Base-by-base conservation (phyloP, 176 grass and related monocot genomes). In the Guadua angustifolia region DNA sequence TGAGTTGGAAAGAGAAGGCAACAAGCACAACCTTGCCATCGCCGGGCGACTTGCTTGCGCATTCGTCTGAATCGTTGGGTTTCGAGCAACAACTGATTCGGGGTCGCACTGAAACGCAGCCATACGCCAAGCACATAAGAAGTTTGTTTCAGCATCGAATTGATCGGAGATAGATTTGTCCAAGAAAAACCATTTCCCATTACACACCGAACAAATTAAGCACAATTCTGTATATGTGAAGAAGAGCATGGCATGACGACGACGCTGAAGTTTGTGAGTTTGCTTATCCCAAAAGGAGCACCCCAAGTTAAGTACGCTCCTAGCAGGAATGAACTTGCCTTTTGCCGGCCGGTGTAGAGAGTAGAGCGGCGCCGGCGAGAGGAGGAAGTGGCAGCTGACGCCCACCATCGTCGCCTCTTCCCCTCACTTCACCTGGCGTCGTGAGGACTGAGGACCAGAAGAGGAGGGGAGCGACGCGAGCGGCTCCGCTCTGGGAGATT, bases 321-420 rank as follows among this genome's bases (percentile, higher is more conserved):
- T n/a, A n/a, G 3, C 7, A 50, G 6, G 17, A 7, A 60, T 29
- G 21, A 12, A 9, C n/a, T 70, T 25, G 65, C 88, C 78, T 85
- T 29, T 55, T 9, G 7, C 18, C 15, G 11, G 2, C 14, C 61
- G 40, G 32, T 18, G 42, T 26, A 72, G 56, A 47, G 78, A n/a
- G 83, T 38, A 21, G 45, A 86, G 17, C 44, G 45, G 21, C 1
- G 73, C 55, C 66, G 80, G 78, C 19, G 78, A 77, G 53, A 81
- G 45, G 83, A 86, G 78, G 65, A 80, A 71, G 56, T 65, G 78
- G 65, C 78, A 71, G 83, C 88, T 73, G 46, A 74, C 15, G 53
- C 78, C 83, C 45, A 57, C 83, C 88, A 86, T 89, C 44, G 45
- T 9, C 75, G 42, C 3, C 13, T 16, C 75, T 77, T 24, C 45